These are phyloP conservation scores for Rhizopus delemar DNA, from an alignment of 371 early-diverging fungal species.

Conservation along the genomic window DNA sequence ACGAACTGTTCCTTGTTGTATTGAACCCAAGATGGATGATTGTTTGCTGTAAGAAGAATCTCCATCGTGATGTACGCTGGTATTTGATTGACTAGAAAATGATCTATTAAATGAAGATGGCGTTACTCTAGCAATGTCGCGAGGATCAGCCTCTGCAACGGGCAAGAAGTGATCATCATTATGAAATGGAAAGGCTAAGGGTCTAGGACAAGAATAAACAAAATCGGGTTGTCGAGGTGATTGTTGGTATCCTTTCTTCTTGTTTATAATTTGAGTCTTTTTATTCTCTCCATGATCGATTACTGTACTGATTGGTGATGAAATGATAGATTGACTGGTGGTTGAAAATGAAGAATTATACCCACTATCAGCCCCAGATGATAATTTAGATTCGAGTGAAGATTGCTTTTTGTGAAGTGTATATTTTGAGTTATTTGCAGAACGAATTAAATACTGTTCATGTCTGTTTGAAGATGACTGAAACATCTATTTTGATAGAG, in stretches of 20 bases:
- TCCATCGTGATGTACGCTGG: constrained; percentile 19
- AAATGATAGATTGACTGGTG: constrained; percentile 7
- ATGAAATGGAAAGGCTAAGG: constrained; percentile 55
- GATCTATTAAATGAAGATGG: constrained; percentile 26
- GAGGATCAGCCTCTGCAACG: constrained; percentile 53
- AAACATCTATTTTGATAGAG: constrained; percentile 33
- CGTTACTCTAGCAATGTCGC: constrained; percentile 47
- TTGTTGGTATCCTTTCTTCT: constrained; percentile 30
- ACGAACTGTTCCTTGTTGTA: constrained; percentile 48
- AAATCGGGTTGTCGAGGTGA: constrained; percentile 46
- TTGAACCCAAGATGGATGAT: constrained; percentile 35
- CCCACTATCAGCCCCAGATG: constrained; percentile 43
- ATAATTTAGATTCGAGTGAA: constrained; percentile 38
- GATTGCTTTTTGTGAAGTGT: constrained; percentile 27
- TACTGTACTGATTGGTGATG: not conserved
- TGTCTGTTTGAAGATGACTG: constrained; percentile 42
- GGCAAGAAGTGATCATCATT: constrained; percentile 57
- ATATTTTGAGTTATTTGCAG: constrained; percentile 16
- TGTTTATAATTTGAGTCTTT: constrained; percentile 5
- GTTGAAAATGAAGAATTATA: constrained; percentile 44
- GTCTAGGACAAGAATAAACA: constrained; percentile 53
- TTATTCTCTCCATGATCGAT: constrained; percentile 2
- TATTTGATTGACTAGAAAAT: constrained; percentile 21
- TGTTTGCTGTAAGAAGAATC: constrained; percentile 30
- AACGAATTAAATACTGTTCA: constrained; percentile 40